Evolutionary conservation across 371 early-diverging fungal species (phyloP).

Genomic region (Basidiobolus meristosporus): DNA sequence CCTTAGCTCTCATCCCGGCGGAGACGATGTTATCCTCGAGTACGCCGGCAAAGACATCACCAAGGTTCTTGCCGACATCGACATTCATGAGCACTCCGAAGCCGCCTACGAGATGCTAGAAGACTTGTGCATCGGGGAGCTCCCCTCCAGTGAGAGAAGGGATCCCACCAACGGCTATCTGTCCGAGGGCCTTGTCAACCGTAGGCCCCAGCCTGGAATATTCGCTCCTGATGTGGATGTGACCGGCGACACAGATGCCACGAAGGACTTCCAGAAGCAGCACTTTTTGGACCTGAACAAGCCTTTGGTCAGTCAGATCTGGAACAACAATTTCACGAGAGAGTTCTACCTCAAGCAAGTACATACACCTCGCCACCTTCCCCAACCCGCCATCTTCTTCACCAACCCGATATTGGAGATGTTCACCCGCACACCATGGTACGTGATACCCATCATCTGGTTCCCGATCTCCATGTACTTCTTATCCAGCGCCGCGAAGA

Average conservation of each 20-base stretch:
- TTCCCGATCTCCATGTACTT: slow-evolving; percentile 20
- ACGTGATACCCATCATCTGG: slow-evolving; percentile 77
- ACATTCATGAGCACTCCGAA: slow-evolving; percentile 61
- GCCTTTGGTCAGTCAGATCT: slow-evolving; percentile 72
- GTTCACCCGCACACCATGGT: slow-evolving; percentile 83
- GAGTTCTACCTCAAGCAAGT: slow-evolving; percentile 76
- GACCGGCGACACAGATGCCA: slow-evolving; percentile 15
- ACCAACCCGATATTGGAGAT: slow-evolving; percentile 49
- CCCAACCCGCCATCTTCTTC: slow-evolving; percentile 65
- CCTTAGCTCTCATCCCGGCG: slow-evolving; percentile 65
- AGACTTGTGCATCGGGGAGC: slow-evolving; percentile 53
- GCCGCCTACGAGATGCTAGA: slow-evolving; percentile 69
- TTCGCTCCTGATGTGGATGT: slow-evolving; percentile 10
- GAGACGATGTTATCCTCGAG: slow-evolving; percentile 50
- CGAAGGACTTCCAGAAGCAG: slow-evolving; percentile 22
- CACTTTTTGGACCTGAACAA: slow-evolving; percentile 64
- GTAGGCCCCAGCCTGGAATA: slow-evolving; percentile 1
- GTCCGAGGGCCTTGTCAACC: too few relatives aligned
- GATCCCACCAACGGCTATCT: background rate
- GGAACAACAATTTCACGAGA: slow-evolving; percentile 40
- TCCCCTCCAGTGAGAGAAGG: slow-evolving; percentile 7
- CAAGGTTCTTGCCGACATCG: slow-evolving; percentile 44
- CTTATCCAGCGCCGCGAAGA: background rate
- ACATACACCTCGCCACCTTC: slow-evolving; percentile 71
- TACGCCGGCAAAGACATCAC: slow-evolving; percentile 59